These are phyloP conservation scores for Chlamydomonas eustigma DNA, from an alignment of 139 green algal genomes.

Conservation along the genomic window DNA sequence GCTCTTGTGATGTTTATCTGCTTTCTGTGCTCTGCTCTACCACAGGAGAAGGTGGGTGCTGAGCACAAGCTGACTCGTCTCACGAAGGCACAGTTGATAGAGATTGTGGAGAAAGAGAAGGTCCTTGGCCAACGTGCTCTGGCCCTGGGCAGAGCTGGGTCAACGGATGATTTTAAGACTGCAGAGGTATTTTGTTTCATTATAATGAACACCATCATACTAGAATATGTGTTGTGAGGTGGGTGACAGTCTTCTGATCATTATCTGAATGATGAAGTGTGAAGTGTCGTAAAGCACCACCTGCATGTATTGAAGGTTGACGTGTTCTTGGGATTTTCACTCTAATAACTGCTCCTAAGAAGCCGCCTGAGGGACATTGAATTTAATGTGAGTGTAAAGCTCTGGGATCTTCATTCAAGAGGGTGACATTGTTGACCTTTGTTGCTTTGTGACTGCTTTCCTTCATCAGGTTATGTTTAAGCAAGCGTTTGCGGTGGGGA, in stretches of 20 bases:
- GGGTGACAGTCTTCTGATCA: too few species aligned
- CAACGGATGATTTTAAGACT: constrained; percentile 4
- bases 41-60: constrained; percentile 6
- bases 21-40: neutral
- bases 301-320: too few species aligned
- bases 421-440: neutral
- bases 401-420: too few species aligned
- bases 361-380: too few species aligned
- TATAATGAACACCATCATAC: too few species aligned
- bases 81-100: constrained; percentile 17
- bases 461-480: constrained; percentile 26
- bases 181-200: too few species aligned
- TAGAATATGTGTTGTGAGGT: too few species aligned
- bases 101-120: constrained; percentile 20
- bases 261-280: too few species aligned
- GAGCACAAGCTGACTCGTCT: constrained; percentile 25
- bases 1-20: neutral
- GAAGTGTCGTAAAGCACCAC: too few species aligned
- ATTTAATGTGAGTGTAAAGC: too few species aligned
- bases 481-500: constrained; percentile 14
- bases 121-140: neutral
- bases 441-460: neutral
- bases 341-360: too few species aligned
- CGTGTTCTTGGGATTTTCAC: too few species aligned
- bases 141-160: neutral